These are phyloP conservation scores for Diversispora epigaea DNA, from an alignment of 192 early-diverging fungal species.

Conservation along the genomic window DNA sequence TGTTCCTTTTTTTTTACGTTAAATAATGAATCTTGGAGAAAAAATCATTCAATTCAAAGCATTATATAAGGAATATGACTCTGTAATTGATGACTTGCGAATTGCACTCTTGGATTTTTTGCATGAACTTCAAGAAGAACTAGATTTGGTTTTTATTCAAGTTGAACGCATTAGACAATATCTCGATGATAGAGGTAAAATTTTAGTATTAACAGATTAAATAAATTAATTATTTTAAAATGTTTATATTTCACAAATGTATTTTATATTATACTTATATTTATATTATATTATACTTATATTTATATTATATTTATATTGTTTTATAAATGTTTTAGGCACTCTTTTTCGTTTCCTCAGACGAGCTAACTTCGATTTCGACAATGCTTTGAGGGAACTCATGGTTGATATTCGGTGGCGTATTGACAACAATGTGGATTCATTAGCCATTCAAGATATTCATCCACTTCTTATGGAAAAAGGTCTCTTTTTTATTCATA, in stretches of 20 bases:
- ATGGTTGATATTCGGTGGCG: conserved; percentile 45
- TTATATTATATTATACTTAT: neutral
- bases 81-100: conserved; percentile 23
- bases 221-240: no score
- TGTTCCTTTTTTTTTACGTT: neutral
- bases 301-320: neutral
- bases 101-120: neutral
- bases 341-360: conserved; percentile 50
- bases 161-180: conserved; percentile 33
- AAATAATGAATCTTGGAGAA: conserved; percentile 20
- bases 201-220: no score
- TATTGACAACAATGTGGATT: conserved; percentile 33
- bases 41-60: conserved; percentile 14
- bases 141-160: conserved; percentile 21
- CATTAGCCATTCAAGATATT: conserved; percentile 25
- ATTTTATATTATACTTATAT: neutral
- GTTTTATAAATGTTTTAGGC: conserved; percentile 28
- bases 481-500: conserved; percentile 45
- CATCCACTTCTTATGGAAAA: conserved; percentile 34
- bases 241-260: neutral
- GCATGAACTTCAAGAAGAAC: conserved; percentile 8
- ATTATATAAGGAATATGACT: conserved; percentile 24
- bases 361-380: conserved; percentile 30
- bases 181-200: conserved; percentile 19
- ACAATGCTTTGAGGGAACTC: conserved; percentile 24